phyloP scores from a whole-genome alignment of 148 eudicot species.

The Dysphania ambrosioides region DNA sequence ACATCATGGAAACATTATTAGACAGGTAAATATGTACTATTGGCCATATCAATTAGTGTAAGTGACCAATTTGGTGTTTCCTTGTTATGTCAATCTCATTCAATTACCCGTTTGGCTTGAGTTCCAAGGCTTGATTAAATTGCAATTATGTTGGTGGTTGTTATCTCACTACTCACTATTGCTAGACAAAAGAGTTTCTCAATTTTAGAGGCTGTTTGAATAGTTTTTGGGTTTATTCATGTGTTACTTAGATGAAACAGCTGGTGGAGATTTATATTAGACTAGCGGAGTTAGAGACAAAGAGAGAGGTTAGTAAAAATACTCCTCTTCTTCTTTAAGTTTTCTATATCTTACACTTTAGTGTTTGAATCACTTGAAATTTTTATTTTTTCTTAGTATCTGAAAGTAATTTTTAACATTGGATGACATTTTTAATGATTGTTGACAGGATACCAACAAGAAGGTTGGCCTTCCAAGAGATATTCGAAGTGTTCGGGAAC shows the following conservation, averaged over 20 bases:
- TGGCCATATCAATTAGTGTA: not conserved
- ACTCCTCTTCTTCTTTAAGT: conserved; percentile 2
- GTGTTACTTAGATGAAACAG: conserved; percentile 69
- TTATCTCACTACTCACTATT: too few relatives aligned
- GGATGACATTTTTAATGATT: not conserved
- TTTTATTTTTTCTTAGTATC: conserved; percentile 1
- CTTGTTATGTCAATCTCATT: not conserved
- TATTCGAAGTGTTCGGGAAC: conserved; percentile 80
- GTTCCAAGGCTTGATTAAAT: not conserved
- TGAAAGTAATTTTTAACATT: not conserved
- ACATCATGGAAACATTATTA: conserved; percentile 68
- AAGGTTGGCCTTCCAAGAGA: conserved; percentile 76
- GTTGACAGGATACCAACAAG: conserved; percentile 78
- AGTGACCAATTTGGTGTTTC: not conserved
- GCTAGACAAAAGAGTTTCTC: not conserved
- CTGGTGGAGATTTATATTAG: conserved; percentile 96
- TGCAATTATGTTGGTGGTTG: not conserved
- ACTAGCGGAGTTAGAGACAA: conserved; percentile 96
- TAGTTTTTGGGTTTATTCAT: conserved; percentile 6
- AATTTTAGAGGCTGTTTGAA: conserved; percentile 4
- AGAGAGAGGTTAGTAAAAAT: conserved; percentile 59
- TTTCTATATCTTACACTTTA: not conserved
- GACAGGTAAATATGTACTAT: conserved; percentile 49
- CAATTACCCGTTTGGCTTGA: conserved; percentile 2
- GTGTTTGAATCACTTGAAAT: not conserved